phyloP scores from a whole-genome alignment of 1,284 basidiomycete genomes.

The Leccinum holopus region DNA sequence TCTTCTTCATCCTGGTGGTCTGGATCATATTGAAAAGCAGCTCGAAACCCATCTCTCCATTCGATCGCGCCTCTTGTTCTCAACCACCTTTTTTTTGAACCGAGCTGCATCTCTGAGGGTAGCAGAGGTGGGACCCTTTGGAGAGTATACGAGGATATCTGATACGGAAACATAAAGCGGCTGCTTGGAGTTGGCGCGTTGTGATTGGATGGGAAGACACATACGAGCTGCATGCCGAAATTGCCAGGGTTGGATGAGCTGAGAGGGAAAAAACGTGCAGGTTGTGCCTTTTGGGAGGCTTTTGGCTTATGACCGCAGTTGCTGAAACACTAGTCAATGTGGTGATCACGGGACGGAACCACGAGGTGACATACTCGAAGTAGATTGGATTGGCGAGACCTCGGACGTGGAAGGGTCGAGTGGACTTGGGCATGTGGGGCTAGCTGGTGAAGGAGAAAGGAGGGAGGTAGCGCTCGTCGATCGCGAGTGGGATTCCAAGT shows the following conservation, averaged over 20 bases:
- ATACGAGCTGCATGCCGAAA: conserved; percentile 80
- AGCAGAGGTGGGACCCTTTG: conserved; percentile 43
- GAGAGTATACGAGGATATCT: conserved; percentile 63
- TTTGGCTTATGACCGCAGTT: conserved; percentile 9
- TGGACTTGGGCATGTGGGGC: conserved; percentile 12
- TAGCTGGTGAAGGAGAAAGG: conserved; percentile 20
- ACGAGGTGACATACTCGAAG: conserved; percentile 8
- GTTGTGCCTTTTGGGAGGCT: conserved; percentile 34
- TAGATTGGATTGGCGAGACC: background rate
- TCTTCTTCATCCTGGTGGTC: conserved; percentile 16
- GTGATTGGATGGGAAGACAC: conserved; percentile 32
- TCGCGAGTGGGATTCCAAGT: conserved; percentile 22
- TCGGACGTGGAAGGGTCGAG: conserved; percentile 10
- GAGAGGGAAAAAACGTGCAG: conserved; percentile 49
- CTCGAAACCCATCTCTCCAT: conserved; percentile 25
- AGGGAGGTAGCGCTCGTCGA: conserved; percentile 34
- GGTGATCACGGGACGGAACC: background rate
- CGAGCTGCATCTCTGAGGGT: conserved; percentile 40
- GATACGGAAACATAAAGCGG: conserved; percentile 64
- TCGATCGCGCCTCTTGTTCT: conserved; percentile 40
- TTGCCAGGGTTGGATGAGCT: conserved; percentile 52
- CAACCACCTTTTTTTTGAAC: conserved; percentile 41
- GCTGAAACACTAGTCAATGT: conserved; percentile 10
- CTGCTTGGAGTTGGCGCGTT: conserved; percentile 21
- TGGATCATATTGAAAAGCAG: conserved; percentile 15